phyloP scores from a whole-genome alignment of 176 grass and related monocot genomes.

The Coix lacrymajobi region DNA sequence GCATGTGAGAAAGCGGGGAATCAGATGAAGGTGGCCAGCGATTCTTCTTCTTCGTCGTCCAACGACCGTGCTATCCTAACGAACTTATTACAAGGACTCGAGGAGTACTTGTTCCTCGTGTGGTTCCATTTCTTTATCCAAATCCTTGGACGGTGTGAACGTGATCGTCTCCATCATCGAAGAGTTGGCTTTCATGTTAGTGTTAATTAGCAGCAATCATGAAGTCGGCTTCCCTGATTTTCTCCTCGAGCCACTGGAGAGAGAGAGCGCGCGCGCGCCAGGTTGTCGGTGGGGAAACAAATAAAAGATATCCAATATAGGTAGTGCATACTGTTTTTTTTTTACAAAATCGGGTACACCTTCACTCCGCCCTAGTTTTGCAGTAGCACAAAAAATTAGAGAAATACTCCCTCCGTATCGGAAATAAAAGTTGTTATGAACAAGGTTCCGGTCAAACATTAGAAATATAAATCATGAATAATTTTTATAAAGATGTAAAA shows the following conservation, averaged over 20 bases:
- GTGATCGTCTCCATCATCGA: not conserved
- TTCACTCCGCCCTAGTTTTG: too few species aligned
- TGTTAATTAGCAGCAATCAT: not conserved
- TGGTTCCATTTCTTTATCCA: conserved; percentile 2
- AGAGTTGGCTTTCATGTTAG: not conserved
- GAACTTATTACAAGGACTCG: not conserved
- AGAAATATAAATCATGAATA: too few species aligned
- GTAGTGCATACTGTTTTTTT: too few species aligned
- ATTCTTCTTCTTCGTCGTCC: not conserved
- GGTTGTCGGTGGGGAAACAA: not conserved
- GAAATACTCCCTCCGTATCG: too few species aligned
- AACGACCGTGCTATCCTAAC: conserved; percentile 3
- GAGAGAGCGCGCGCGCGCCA: too few species aligned
- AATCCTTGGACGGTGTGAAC: not conserved
- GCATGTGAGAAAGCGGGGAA: not conserved
- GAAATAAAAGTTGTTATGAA: too few species aligned
- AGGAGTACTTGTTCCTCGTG: not conserved
- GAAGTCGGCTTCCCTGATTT: not conserved
- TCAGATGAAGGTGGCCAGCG: not conserved
- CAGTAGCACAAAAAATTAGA: too few species aligned
- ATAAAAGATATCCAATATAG: too few species aligned
- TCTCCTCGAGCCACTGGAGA: not conserved
- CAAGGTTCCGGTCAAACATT: too few species aligned
- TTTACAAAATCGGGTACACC: too few species aligned
- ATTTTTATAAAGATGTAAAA: too few species aligned